Percentiles rank a stretch among this genome's conserved stretches.
Conservation (phyloP, 768 basidiomycete species). For the Lyophyllum shimeji region DNA sequence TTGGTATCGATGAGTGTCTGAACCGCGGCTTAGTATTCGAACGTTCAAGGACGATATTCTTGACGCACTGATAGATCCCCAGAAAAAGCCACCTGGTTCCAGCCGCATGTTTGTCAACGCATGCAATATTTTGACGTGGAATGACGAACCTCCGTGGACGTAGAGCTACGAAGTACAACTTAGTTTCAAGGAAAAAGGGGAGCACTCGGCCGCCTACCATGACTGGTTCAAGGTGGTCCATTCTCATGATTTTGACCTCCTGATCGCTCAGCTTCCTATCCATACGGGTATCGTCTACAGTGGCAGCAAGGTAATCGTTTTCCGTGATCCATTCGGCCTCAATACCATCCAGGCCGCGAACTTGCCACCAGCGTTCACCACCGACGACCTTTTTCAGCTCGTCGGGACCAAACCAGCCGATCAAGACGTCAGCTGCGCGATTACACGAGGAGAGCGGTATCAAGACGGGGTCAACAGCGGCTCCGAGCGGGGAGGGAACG, state of each 20-base stretch:
- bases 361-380: slow-evolving; percentile 84
- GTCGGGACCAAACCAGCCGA: slow-evolving; percentile 71
- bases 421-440: slow-evolving; percentile 62
- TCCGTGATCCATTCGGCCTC: slow-evolving; percentile 66
- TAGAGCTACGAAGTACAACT: slow-evolving; percentile 45
- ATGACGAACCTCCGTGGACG: slow-evolving; percentile 54
- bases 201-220: slow-evolving; percentile 40
- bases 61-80: slow-evolving; percentile 59
- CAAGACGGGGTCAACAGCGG: slow-evolving; percentile 54
- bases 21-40: background rate
- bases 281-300: slow-evolving; percentile 19
- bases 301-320: slow-evolving; percentile 39
- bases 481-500: slow-evolving; percentile 67
- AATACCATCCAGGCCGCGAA: slow-evolving; percentile 66
- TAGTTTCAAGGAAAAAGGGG: background rate
- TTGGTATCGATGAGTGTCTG: slow-evolving; percentile 63
- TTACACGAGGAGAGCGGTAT: slow-evolving; percentile 61
- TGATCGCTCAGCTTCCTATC: slow-evolving; percentile 32
- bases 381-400: slow-evolving; percentile 69
- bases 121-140: background rate
- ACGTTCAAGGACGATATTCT: background rate
- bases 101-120: background rate
- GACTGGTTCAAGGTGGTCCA: slow-evolving; percentile 56
- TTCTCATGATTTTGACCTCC: slow-evolving; percentile 41
- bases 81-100: slow-evolving; percentile 59